phyloP scores from a whole-genome alignment of 176 grass and related monocot species.

The Saccharum spontaneum region DNA sequence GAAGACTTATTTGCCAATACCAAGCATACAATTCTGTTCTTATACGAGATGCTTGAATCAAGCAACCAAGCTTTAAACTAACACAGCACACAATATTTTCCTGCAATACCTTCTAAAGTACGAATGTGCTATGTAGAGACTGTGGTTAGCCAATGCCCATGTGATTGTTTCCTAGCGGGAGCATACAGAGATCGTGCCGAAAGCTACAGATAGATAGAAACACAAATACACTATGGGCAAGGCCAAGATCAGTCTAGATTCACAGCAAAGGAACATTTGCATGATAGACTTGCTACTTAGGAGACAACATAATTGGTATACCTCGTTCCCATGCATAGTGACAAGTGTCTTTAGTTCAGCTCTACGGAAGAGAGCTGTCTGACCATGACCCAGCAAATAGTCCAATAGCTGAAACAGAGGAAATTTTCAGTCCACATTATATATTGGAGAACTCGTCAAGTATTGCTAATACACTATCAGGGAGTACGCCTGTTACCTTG shows the following conservation, averaged over 20 bases:
- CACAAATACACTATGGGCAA: background rate
- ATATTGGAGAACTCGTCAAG: background rate
- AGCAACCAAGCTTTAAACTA: constrained; percentile 10
- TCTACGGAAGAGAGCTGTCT: constrained; percentile 84
- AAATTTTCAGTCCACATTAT: constrained; percentile 9
- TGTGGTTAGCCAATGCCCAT: background rate
- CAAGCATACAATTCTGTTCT: background rate
- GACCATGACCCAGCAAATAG: constrained; percentile 69
- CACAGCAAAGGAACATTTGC: background rate
- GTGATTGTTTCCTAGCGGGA: background rate
- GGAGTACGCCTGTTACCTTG: constrained; percentile 49
- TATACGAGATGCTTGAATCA: background rate
- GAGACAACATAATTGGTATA: constrained; percentile 36
- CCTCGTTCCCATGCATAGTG: constrained; percentile 88
- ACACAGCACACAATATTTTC: background rate
- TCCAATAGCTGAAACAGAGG: constrained; percentile 75
- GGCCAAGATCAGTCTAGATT: background rate
- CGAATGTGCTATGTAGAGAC: background rate
- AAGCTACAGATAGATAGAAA: background rate
- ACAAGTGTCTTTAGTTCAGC: constrained; percentile 96
- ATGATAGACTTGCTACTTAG: background rate
- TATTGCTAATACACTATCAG: constrained; percentile 16
- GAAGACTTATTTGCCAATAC: background rate
- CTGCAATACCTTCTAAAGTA: background rate
- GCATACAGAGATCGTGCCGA: background rate